A percentile compares a stretch with the other conserved stretches of the same genome.
phyloP scores from a whole-genome alignment of 2,329 filamentous ascomycete species.

The Aspergillus floridensis region DNA sequence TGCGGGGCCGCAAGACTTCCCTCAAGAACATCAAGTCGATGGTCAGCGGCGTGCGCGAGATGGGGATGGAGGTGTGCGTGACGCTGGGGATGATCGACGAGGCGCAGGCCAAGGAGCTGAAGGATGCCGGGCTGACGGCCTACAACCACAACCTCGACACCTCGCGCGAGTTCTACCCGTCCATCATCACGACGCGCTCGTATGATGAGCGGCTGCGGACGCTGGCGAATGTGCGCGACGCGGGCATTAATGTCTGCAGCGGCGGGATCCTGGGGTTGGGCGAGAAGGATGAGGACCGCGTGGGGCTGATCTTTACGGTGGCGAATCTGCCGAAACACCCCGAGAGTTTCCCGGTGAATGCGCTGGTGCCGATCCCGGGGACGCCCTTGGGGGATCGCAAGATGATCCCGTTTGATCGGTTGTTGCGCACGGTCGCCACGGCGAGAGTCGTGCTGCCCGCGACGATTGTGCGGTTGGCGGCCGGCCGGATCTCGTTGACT shows the following conservation, averaged over 20 bases:
- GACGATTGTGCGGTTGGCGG: slow-evolving; percentile 83
- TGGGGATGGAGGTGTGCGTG: slow-evolving; percentile 92
- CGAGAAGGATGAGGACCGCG: slow-evolving; percentile 73
- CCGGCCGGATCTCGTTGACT: slow-evolving; percentile 76
- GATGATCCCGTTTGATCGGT: slow-evolving; percentile 71
- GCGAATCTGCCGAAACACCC: slow-evolving; percentile 77
- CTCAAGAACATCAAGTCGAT: slow-evolving; percentile 82
- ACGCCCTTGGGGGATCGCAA: slow-evolving; percentile 76
- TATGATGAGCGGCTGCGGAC: slow-evolving; percentile 87
- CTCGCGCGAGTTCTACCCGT: slow-evolving; percentile 82
- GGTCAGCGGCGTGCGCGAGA: slow-evolving; percentile 73
- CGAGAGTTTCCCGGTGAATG: slow-evolving; percentile 88
- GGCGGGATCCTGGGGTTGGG: slow-evolving; percentile 85
- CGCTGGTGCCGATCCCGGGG: slow-evolving; percentile 84
- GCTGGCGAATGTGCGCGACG: slow-evolving; percentile 74
- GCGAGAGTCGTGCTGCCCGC: slow-evolving; percentile 78
- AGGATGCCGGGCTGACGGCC: slow-evolving; percentile 78
- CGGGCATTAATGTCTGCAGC: slow-evolving; percentile 85
- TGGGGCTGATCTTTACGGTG: slow-evolving; percentile 80
- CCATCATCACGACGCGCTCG: slow-evolving; percentile 76
- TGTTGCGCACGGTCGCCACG: slow-evolving; percentile 79
- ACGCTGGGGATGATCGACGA: slow-evolving; percentile 89
- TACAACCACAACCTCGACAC: slow-evolving; percentile 97
- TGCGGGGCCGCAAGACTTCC: slow-evolving; percentile 82
- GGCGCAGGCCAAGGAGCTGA: slow-evolving; percentile 75